These are phyloP conservation scores for Hypomontagnella monticulosa DNA, from an alignment of 495 filamentous ascomycete species.

Conservation along the genomic window DNA sequence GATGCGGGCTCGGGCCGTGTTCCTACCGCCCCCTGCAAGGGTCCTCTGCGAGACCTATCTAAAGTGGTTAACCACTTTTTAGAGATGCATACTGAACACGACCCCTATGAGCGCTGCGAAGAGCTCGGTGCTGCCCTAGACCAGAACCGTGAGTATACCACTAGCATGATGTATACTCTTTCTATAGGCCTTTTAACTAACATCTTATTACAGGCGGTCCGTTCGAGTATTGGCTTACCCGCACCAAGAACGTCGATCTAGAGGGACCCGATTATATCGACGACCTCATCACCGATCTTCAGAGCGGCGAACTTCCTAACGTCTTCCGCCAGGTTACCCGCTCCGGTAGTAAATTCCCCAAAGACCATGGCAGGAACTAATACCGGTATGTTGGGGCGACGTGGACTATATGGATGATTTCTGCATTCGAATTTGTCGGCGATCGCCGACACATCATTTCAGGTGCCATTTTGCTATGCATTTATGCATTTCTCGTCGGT, in stretches of 20 bases:
- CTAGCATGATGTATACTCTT: not conserved
- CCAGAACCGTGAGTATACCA: conserved; percentile 48
- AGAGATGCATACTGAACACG: conserved; percentile 56
- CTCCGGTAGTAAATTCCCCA: conserved; percentile 46
- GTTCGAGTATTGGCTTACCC: conserved; percentile 58
- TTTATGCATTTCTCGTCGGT: too few species aligned
- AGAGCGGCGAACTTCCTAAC: conserved; percentile 47
- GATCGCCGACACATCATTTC: too few species aligned
- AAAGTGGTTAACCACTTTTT: conserved; percentile 59
- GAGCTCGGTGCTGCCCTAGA: conserved; percentile 53
- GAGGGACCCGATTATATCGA: too few species aligned
- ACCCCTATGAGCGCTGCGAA: conserved; percentile 46
- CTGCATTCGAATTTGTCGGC: too few species aligned
- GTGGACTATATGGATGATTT: too few species aligned
- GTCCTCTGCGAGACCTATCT: conserved; percentile 56
- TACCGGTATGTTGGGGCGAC: too few species aligned
- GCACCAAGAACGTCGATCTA: conserved; percentile 46
- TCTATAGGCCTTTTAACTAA: conserved; percentile 11
- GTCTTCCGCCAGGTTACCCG: conserved; percentile 48
- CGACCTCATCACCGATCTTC: conserved; percentile 45
- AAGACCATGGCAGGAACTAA: conserved; percentile 9
- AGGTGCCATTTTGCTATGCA: too few species aligned
- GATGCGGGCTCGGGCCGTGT: conserved; percentile 49
- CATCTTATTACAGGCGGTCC: conserved; percentile 48
- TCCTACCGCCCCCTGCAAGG: conserved; percentile 58